Evolutionary conservation across 164 flowering plant species (phyloP), one percentile per base, ranked within the genome.

Genomic region (Magnolia kwangsiensis): DNA sequence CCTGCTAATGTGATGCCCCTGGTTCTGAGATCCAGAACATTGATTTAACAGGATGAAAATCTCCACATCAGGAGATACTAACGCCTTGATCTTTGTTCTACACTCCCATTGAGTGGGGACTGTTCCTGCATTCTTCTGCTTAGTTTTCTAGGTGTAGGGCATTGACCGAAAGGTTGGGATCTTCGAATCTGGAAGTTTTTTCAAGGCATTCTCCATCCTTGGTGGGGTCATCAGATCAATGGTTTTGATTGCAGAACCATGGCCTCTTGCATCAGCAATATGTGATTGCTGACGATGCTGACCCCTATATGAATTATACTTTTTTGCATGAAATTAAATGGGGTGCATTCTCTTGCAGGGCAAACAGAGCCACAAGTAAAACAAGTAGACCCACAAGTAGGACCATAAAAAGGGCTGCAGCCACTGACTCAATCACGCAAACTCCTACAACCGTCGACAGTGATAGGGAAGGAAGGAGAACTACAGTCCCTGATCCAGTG

Each of bases 381-480:
- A 29, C 45, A 23, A 67, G 18, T 27, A 67, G n/a, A 67, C 14
- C 18, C n/a, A 31, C 45, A 67, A 29, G 27, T 67, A 18, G 27
- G 29, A 67, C 70, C 6, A 2, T 14, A 67, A 31, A 55, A 16
- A 55, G 61, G 18, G 61, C 61, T 11, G 61, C 61, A 8, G 63
- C 77, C 11, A 86, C 50, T 6, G 50, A 87, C 79, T 76, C 86
- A 24, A 72, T 72, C 74, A 10, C 61, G 8, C 68, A 85, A 29
- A 13, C 68, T 67, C 71, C 74, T 45, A 16, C 61, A 55, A 55
- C 61, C 4, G 61, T 55, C 18, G 8, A 16, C 61, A 55, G 13
- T 55, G 11, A 8, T 55, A 55, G 61, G 18, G 1, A 16, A 10
- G 13, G 13, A 55, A 55, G 61, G 13, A 55, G 61, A 31, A 7